A percentile compares a stretch with the other conserved stretches of the same genome.
Evolutionary conservation across 2,329 filamentous ascomycete species (phyloP).

Genomic region (Cordyceps cateniannulata): DNA sequence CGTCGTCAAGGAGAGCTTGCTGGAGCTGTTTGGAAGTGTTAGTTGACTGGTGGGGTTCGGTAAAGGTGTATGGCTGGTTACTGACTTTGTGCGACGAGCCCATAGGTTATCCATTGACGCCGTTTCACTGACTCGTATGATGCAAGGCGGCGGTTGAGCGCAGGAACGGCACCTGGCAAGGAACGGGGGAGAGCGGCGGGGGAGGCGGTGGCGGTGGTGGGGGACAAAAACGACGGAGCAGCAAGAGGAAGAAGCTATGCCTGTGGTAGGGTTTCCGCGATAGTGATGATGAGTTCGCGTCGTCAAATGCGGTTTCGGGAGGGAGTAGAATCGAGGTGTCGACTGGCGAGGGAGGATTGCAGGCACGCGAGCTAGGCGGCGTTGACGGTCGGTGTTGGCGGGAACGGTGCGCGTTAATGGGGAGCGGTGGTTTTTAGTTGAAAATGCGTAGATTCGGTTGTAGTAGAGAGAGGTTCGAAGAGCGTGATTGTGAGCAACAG

Average conservation of each 20-base stretch:
- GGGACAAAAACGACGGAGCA: not conserved
- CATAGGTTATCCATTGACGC: slow-evolving; percentile 61
- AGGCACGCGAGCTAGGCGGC: slow-evolving; percentile 8
- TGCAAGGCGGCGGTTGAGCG: slow-evolving; percentile 11
- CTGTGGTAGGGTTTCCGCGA: not conserved
- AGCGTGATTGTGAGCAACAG: not conserved
- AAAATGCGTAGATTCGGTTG: not conserved
- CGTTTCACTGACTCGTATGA: slow-evolving; percentile 18
- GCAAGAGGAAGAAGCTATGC: not conserved
- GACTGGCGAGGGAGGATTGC: slow-evolving; percentile 3
- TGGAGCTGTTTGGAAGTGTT: slow-evolving; percentile 49
- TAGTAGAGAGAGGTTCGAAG: slow-evolving; percentile 3
- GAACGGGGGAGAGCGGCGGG: slow-evolving; percentile 2
- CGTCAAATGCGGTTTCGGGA: not conserved
- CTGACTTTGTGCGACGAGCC: slow-evolving; percentile 79
- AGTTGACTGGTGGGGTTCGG: slow-evolving; percentile 16
- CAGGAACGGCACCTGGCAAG: slow-evolving; percentile 11
- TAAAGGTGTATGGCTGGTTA: slow-evolving; percentile 14
- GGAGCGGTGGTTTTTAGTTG: not conserved
- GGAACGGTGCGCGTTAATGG: not conserved
- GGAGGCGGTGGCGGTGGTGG: not conserved
- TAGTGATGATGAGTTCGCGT: not conserved
- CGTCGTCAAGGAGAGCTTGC: slow-evolving; percentile 87
- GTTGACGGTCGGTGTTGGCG: not conserved
- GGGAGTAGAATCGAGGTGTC: not conserved